Evolutionary conservation across 352 stramenopile species (phyloP).

Genomic region (Phytophthora sansomeana): DNA sequence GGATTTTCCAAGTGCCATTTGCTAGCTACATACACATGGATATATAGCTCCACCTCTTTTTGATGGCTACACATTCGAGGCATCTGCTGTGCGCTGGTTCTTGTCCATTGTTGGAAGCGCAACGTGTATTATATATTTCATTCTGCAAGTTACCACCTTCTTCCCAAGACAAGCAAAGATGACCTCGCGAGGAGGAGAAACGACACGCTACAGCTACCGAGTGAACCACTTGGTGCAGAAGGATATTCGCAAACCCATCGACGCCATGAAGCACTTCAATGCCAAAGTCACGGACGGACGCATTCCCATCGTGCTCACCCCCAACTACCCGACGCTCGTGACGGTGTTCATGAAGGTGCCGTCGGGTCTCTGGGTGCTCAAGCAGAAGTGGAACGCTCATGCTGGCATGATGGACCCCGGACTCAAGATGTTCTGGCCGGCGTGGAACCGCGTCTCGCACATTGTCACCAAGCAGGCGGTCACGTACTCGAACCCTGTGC

Average conservation of each 20-base stretch:
- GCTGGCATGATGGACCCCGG: constrained; percentile 81
- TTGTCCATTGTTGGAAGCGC: constrained; percentile 11
- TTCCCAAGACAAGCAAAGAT: background rate
- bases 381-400: constrained; percentile 88
- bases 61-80: constrained; percentile 14
- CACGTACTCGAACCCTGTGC: constrained; percentile 79
- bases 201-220: constrained; percentile 31
- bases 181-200: constrained; percentile 2
- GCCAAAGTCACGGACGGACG: constrained; percentile 53
- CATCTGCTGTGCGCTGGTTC: background rate
- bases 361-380: constrained; percentile 81
- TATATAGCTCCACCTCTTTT: constrained; percentile 22
- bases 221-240: constrained; percentile 62
- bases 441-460: constrained; percentile 85
- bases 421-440: constrained; percentile 80
- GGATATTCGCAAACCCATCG: constrained; percentile 60
- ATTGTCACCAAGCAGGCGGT: constrained; percentile 90
- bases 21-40: background rate
- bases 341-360: constrained; percentile 68
- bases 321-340: constrained; percentile 59
- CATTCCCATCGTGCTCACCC: constrained; percentile 75
- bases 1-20: constrained; percentile 15
- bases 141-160: constrained; percentile 16
- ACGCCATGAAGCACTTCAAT: constrained; percentile 70
- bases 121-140: constrained; percentile 12